Evolutionary conservation across 2,329 filamentous ascomycete genomes (phyloP).

Genomic region (Tolypocladium endophyticum): DNA sequence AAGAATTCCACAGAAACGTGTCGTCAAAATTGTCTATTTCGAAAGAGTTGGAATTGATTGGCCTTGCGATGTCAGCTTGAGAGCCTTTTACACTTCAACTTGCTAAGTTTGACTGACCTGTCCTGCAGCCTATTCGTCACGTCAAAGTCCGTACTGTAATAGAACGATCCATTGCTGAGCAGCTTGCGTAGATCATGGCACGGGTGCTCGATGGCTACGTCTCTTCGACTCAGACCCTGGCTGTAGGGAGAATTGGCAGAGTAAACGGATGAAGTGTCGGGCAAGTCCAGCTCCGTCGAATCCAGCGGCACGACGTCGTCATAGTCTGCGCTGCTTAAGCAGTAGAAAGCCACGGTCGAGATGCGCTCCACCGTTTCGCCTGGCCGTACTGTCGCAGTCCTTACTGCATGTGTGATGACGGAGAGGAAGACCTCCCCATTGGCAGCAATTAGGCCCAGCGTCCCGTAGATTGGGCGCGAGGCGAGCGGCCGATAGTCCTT

Average conservation of each 20-base stretch:
- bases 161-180: conserved; percentile 86
- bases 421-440: conserved; percentile 82
- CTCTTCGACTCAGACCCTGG: conserved; percentile 48
- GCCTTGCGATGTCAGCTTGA: conserved; percentile 32
- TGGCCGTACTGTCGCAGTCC: conserved; percentile 72
- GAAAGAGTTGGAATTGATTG: conserved; percentile 66
- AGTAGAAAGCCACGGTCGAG: conserved; percentile 81
- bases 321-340: conserved; percentile 76
- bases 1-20: conserved; percentile 93
- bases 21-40: conserved; percentile 90
- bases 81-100: neutral
- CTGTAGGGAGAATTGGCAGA: conserved; percentile 28
- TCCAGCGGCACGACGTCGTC: conserved; percentile 61
- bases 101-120: conserved; percentile 38
- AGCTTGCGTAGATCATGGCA: conserved; percentile 87
- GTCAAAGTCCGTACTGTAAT: conserved; percentile 98
- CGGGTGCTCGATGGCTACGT: conserved; percentile 71
- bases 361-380: conserved; percentile 88
- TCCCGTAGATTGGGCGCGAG: conserved; percentile 68
- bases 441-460: conserved; percentile 76
- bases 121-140: conserved; percentile 89
- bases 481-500: conserved; percentile 68
- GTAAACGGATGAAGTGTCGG: conserved; percentile 37
- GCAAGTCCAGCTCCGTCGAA: conserved; percentile 35
- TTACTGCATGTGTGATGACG: conserved; percentile 69